Base-by-base conservation (phyloP, 2,329 filamentous ascomycete species). In the Fusarium avenaceum region DNA sequence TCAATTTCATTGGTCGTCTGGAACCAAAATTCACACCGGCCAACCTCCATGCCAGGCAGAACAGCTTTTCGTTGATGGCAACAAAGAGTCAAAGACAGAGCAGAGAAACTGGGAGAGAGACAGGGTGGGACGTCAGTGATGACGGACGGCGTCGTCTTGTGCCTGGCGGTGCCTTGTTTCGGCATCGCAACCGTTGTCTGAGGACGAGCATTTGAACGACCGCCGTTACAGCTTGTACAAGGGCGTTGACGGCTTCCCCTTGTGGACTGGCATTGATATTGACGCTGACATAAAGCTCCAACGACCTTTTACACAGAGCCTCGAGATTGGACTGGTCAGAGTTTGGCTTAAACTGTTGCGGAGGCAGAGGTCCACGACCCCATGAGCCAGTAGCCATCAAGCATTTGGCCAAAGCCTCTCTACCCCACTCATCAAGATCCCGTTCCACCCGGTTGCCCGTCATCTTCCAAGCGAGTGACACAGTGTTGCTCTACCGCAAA, bases 111-210 rank as follows among this genome's bases (percentile, higher is more conserved):
- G 28, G 10, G 13, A 30, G 28, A 30, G 28, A 30, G 47, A 45
- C 65, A 65, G 50, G 55, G 61, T 69, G 62, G 52, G 66, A 63
- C 62, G 62, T 70, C 66, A 67, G 66, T 58, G 57, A 69, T 67
- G 66, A 70, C 66, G 50, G 62, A 69, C 51, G 24, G 49, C 52
- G 57, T 33, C 43, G 56, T 67, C 45, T 55, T 69, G 62, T 65
- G 35, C 57, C 49, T 69, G 57, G 38, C 48, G 49, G 49, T 69
- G 62, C 66, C 57, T 54, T 61, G 65, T 67, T 69, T 69, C 62
- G 47, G 48, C 49, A 39, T 55, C 43, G 53, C 40, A 26, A 26
- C 26, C 26, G 26, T 10, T 26, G 26, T 26, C 26, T 26, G 26
- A 26, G 26, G 26, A 10, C 26, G 26, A 26, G 26, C 26, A 26